phyloP scores from a whole-genome alignment of 495 filamentous ascomycete species.

The Neurospora sp. region DNA sequence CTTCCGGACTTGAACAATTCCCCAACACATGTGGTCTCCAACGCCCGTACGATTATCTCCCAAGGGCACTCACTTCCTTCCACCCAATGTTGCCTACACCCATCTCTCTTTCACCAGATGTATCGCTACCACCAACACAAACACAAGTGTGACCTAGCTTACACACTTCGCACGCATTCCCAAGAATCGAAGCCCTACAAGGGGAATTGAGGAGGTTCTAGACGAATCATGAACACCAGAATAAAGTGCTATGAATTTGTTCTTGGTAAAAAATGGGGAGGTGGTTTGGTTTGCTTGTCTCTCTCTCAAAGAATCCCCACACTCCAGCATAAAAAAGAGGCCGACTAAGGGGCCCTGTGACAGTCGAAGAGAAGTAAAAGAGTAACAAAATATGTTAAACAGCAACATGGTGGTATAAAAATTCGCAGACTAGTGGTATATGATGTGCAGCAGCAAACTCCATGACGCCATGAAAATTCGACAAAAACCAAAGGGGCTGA shows the following conservation, averaged over 20 bases:
- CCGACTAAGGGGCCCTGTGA: not conserved
- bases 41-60: not conserved
- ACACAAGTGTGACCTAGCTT: not conserved
- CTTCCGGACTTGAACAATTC: not conserved
- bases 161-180: not conserved
- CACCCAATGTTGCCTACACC: not conserved
- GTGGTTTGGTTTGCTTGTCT: not conserved
- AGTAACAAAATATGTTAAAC: not conserved
- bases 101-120: not conserved
- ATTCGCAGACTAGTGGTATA: not conserved
- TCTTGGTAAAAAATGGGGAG: not conserved
- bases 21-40: not conserved
- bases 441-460: not conserved
- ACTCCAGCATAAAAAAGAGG: not conserved
- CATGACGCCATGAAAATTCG: not conserved
- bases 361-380: not conserved
- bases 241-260: not conserved
- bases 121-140: not conserved
- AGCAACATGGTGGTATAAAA: not conserved
- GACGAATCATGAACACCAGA: not conserved
- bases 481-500: not conserved
- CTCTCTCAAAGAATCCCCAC: not conserved
- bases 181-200: not conserved
- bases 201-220: not conserved
- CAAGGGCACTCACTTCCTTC: not conserved